phyloP scores from a whole-genome alignment of 2,329 filamentous ascomycete genomes.

The Chaetomium olivaceum region DNA sequence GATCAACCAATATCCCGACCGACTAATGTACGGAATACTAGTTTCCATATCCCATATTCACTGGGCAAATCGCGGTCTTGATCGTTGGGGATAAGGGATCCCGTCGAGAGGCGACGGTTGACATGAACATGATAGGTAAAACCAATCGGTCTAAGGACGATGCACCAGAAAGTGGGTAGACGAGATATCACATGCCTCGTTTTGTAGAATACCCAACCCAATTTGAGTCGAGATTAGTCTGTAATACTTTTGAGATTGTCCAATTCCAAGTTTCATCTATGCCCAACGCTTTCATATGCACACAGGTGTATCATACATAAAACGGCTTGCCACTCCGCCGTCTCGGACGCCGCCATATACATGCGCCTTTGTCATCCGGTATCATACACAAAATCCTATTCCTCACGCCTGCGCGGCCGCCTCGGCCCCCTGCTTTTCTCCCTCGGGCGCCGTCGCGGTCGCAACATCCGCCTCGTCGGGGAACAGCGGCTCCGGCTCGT shows the following conservation, averaged over 20 bases:
- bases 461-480: neutral
- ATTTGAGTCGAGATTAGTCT: neutral
- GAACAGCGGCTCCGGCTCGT: constrained; percentile 32
- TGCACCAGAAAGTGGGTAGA: too few relatives aligned
- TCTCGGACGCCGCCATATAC: neutral
- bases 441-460: neutral
- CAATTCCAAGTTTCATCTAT: neutral
- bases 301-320: neutral
- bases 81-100: too few relatives aligned
- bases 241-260: neutral
- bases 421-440: neutral
- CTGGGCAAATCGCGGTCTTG: too few relatives aligned
- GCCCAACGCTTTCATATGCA: neutral
- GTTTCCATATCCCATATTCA: too few relatives aligned
- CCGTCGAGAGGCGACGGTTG: too few relatives aligned
- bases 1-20: too few relatives aligned
- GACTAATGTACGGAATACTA: too few relatives aligned
- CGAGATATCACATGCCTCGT: too few relatives aligned
- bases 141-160: too few relatives aligned
- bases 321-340: neutral
- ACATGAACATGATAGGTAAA: too few relatives aligned
- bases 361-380: neutral
- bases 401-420: neutral
- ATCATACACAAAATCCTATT: neutral
- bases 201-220: neutral